Conservation (phyloP, 2,329 filamentous ascomycete species). For the Pseudocercospora cruenta region DNA sequence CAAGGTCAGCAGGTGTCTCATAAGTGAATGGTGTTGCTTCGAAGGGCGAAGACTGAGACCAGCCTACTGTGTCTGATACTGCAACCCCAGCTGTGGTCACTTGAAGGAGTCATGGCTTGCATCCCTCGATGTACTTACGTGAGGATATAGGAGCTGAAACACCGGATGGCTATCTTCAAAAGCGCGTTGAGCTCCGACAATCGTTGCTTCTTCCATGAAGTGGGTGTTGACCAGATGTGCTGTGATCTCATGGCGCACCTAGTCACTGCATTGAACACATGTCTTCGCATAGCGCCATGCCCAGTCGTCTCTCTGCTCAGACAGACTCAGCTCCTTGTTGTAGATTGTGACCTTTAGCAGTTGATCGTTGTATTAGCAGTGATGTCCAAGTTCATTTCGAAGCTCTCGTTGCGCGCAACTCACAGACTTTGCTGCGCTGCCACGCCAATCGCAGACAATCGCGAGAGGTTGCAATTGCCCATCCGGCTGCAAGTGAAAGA, state of each 20-base stretch:
- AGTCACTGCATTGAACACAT: conserved; percentile 54
- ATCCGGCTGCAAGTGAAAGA: conserved; percentile 41
- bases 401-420: not conserved
- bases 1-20: not conserved
- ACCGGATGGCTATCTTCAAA: conserved; percentile 55
- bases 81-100: not conserved
- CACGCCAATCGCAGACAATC: conserved; percentile 54
- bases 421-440: conserved; percentile 45
- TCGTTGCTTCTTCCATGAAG: conserved; percentile 29
- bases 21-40: not conserved
- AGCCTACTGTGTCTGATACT: not conserved
- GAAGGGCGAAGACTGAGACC: not conserved
- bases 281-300: conserved; percentile 59
- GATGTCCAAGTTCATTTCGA: not conserved
- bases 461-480: conserved; percentile 55
- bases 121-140: conserved; percentile 27
- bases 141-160: conserved; percentile 50
- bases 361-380: not conserved
- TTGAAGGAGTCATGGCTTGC: not conserved
- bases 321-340: conserved; percentile 49
- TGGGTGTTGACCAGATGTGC: conserved; percentile 43
- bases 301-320: conserved; percentile 51
- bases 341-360: conserved; percentile 49
- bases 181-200: conserved; percentile 27
- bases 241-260: conserved; percentile 53